Evolutionary conservation across 257 asterid species (phyloP), one percentile per base, ranked within the genome.

Genomic region (Striga asiatica): DNA sequence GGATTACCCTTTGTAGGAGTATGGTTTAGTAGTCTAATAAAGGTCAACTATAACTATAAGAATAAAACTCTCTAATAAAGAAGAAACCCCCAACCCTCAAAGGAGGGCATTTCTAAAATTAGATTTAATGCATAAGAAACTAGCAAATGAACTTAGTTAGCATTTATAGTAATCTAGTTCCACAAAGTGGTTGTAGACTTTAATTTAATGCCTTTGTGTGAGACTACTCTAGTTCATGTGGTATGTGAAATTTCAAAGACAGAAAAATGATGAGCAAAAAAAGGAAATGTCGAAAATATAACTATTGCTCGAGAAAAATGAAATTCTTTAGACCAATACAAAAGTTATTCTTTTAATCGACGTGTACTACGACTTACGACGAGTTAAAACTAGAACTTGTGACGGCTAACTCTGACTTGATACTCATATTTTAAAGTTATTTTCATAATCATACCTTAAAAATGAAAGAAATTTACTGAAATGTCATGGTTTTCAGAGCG

Each of bases 131-230:
- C 60, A 41, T 17, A 24, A 29, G 16, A 60, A 39, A 50, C 56
- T 47, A 68, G 27, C 14, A 55, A 38, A 66, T 63, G 43, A 37
- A 49, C 20, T 46, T 31, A 35, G 41, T 35, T 50, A 50, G 41
- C 76, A 68, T 57, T 72, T 65, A 66, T 54, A 19, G 35, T 59
- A 51, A 69, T 76, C 48, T 60, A 66, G 72, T 62, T 58, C 66
- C 45, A 66, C 63, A 29, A 1, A 66, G 68, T 69, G 16, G 78
- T 69, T 66, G 76, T 25, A 69, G 69, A 42, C 57, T 29, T 56
- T n/a, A n/a, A n/a, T n/a, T 71, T 68, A 65, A 68, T 71, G 43
- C 27, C 39, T 45, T 46, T 35, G 66, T 53, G 32, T 58, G 18
- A 57, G 25, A 51, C 52, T 53, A 1, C 48, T 47, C 37, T 56